Base-by-base conservation (phyloP, 2,329 filamentous ascomycete genomes). In the Scedosporium aurantiacum region DNA sequence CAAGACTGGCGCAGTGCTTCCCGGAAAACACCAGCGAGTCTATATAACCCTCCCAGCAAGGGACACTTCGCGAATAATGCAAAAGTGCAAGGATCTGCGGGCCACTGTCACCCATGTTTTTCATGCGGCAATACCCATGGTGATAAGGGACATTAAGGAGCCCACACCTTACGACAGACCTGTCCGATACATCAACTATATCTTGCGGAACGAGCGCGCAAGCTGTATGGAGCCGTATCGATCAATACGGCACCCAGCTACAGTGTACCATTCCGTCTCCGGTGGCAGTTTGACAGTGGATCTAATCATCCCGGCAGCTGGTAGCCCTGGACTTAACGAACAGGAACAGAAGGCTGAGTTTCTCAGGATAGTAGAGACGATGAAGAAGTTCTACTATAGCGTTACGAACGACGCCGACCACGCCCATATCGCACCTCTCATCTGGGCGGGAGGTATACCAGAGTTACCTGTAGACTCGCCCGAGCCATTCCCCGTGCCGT, bases 181-280 rank as follows among this genome's bases (percentile, higher is more conserved):
- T 0, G 68, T 70, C 0, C 61, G 66, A 0, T 73, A 73, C 58
- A 63, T 70, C 41, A 70, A 65, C 37, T 72, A 73, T 62, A 67
- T 73, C 55, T 62, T 74, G 6, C 68, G 66, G 23, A 74, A 74
- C 43, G 71, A 72, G 45, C 66, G 70, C 1, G 14, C 60, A 0
- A 65, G 47, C 7, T 73, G 71, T 18, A 12, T 16, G 0, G 25
- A 63, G 3, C 70, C 70, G 0, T 73, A 68, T 3, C 66, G 62
- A 37, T 64, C 64, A 0, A 12, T 62, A 1, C 3, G 60, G 0
- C 71, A 74, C 45, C 59, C 71, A 0, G 68, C 66, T 0, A 52
- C 66, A 2, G 63, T 72, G 0, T 74, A 73, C 3, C 70, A 73
- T 60, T 74, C 71, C 0, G 60, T 71, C 0, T 69, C 70, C 0